Percentiles rank a stretch among this genome's conserved stretches.
These are phyloP conservation scores for Trypanosoma boissoni DNA, from an alignment of 208 protist genomes.

Conservation along the genomic window DNA sequence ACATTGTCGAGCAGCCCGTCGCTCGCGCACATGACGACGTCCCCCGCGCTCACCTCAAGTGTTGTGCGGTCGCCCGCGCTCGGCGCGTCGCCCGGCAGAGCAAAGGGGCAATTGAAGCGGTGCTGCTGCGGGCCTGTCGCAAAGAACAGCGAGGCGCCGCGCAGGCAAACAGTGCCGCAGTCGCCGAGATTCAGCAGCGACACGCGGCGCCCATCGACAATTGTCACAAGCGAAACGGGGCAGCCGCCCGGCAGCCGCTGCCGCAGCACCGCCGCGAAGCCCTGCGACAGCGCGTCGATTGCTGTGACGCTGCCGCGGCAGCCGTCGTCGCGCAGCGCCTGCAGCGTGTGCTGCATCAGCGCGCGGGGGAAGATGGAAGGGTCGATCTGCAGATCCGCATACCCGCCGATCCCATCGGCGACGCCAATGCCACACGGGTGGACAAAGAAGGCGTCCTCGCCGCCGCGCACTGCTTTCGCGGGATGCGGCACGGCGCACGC, in stretches of 20 bases:
- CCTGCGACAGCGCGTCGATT: slow-evolving; percentile 58
- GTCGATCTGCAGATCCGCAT: slow-evolving; percentile 64
- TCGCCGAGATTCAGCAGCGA: slow-evolving; percentile 88
- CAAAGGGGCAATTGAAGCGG: slow-evolving; percentile 85
- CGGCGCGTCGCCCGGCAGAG: slow-evolving; percentile 78
- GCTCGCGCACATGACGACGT: slow-evolving; percentile 75
- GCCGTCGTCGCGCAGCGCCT: slow-evolving; percentile 34
- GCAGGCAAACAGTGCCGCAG: slow-evolving; percentile 71
- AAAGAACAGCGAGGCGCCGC: slow-evolving; percentile 59
- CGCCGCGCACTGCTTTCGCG: slow-evolving; percentile 65
- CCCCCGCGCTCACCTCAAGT: slow-evolving; percentile 57
- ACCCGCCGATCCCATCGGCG: slow-evolving; percentile 84
- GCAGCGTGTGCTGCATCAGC: slow-evolving; percentile 64
- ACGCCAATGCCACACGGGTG: slow-evolving; percentile 75
- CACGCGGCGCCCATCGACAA: slow-evolving; percentile 46
- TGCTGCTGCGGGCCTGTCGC: slow-evolving; percentile 74
- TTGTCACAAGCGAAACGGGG: slow-evolving; percentile 64
- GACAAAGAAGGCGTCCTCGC: slow-evolving; percentile 81
- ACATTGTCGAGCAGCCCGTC: slow-evolving; percentile 88
- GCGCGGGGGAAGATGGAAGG: slow-evolving; percentile 77
- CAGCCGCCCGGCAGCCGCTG: slow-evolving; percentile 56
- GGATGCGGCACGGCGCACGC: slow-evolving; percentile 77
- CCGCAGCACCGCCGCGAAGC: slow-evolving; percentile 40
- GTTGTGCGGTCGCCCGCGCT: slow-evolving; percentile 50
- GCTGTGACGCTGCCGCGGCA: slow-evolving; percentile 30